phyloP scores from a whole-genome alignment of 208 protist genomes.

The Crithidia sp. region DNA sequence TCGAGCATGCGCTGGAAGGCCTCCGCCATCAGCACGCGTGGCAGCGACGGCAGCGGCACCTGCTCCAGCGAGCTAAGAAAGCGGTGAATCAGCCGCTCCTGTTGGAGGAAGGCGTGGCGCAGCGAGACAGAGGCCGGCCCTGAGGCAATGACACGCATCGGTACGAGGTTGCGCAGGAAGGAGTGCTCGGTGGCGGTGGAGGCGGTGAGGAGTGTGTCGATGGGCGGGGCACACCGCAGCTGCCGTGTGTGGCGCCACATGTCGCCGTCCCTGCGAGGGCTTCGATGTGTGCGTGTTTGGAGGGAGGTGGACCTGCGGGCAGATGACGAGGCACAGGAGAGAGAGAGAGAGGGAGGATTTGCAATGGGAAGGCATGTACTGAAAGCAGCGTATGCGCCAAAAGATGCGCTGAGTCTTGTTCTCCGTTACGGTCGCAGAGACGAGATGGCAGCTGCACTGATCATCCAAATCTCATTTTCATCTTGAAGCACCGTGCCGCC shows the following conservation, averaged over 20 bases:
- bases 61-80: constrained; percentile 65
- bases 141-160: constrained; percentile 61
- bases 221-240: constrained; percentile 1
- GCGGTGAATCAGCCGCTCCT: constrained; percentile 60
- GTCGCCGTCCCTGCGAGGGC: not conserved
- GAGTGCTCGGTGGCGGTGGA: constrained; percentile 37
- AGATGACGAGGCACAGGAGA: no score
- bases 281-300: no score
- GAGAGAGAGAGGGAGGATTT: no score
- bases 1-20: constrained; percentile 82
- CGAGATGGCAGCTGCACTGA: no score
- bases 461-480: no score
- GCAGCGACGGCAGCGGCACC: constrained; percentile 73
- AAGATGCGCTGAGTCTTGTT: no score
- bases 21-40: constrained; percentile 86
- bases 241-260: constrained; percentile 6
- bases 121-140: constrained; percentile 64
- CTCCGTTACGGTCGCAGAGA: no score
- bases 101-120: constrained; percentile 77
- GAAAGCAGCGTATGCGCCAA: no score
- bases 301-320: no score
- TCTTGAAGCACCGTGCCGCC: no score
- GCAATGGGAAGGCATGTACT: no score
- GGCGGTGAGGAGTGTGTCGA: not conserved
- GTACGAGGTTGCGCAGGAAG: constrained; percentile 79